Evolutionary conservation across 495 filamentous ascomycete genomes (phyloP), one percentile per base, ranked within the genome.

Genomic region (Lichina pygmaea): DNA sequence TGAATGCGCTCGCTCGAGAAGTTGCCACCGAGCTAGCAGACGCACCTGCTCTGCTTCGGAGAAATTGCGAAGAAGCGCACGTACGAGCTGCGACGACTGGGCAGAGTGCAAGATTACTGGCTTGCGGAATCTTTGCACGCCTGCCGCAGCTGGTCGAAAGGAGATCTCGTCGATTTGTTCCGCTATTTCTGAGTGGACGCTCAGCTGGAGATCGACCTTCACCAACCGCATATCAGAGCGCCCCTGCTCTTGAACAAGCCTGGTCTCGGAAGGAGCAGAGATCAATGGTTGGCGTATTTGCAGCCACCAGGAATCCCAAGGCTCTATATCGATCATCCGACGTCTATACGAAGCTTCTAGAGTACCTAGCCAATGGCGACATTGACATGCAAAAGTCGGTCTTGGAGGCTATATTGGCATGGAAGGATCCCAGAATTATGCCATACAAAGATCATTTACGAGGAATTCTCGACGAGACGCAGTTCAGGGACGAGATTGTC

Each of bases 401-500:
- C 5, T 67, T 99, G 34, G 86, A 82, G 53, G 82, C 78, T 32
- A 70, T 99, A 16, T 67, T 89, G 41, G 72, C 84, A 0, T 95
- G 89, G 86, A 94, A 93, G 56, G 66, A 70, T 34, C 63, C 77
- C 3, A 71, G 66, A 13, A 64, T 99, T 42, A 66, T 66, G 41
- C 73, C 75, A 3, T 95, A 93, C 53, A 71, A 86, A 49, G 86
- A 93, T 51, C 79, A 84, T 49, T 64, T 99, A 7, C 68, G 81
- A 36, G 89, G 86, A 50, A 66, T 99, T 6, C 66, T 95, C 11
- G 91, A 99, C 51, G 89, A 95, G 48, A 71, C 81, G 3, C 66
- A 80, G 41, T 94, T 95, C 61, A 77, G 81, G 52, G 91, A 95
- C 53, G 84, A 94, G 58, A 69, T 95, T 11, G 71, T 82, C 0